Evolutionary conservation across 1,284 basidiomycete species (phyloP).

Genomic region (Cutaneotrichosporon cutaneum): DNA sequence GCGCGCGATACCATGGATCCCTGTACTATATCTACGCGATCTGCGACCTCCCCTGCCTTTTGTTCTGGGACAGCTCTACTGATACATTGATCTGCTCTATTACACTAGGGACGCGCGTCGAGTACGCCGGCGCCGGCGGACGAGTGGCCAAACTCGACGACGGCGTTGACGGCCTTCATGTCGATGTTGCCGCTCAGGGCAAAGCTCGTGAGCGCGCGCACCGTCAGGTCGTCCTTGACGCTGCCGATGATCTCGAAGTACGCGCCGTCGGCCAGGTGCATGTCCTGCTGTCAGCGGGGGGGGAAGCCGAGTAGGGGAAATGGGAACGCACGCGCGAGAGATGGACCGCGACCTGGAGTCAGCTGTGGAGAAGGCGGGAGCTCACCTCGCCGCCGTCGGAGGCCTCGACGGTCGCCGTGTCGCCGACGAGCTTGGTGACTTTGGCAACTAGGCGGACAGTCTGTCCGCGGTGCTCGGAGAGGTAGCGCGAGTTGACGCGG

Average conservation of each 20-base stretch:
- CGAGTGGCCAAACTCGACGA: slow-evolving; percentile 45
- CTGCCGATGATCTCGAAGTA: slow-evolving; percentile 75
- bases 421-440: slow-evolving; percentile 61
- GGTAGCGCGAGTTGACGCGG: slow-evolving; percentile 43
- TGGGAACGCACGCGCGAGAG: slow-evolving; percentile 54
- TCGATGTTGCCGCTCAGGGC: slow-evolving; percentile 64
- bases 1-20: slow-evolving; percentile 14
- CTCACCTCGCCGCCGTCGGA: slow-evolving; percentile 66
- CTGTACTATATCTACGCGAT: slow-evolving; percentile 13
- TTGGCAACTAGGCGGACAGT: slow-evolving; percentile 72
- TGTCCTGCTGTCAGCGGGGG: slow-evolving; percentile 52
- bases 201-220: slow-evolving; percentile 65
- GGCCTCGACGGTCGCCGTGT: slow-evolving; percentile 64
- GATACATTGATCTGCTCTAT: slow-evolving; percentile 1
- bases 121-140: slow-evolving; percentile 47
- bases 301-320: not conserved
- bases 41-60: not conserved
- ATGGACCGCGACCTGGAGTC: slow-evolving; percentile 59
- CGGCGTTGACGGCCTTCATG: slow-evolving; percentile 46
- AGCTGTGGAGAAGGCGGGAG: not conserved
- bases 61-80: not conserved
- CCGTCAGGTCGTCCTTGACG: slow-evolving; percentile 61
- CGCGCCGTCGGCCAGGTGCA: slow-evolving; percentile 56
- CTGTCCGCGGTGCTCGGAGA: slow-evolving; percentile 50
- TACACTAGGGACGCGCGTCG: slow-evolving; percentile 6